Percentiles rank a stretch among this genome's conserved stretches.
Evolutionary conservation across 2,329 filamentous ascomycete species (phyloP).

Genomic region (Hypoxylon sp.): DNA sequence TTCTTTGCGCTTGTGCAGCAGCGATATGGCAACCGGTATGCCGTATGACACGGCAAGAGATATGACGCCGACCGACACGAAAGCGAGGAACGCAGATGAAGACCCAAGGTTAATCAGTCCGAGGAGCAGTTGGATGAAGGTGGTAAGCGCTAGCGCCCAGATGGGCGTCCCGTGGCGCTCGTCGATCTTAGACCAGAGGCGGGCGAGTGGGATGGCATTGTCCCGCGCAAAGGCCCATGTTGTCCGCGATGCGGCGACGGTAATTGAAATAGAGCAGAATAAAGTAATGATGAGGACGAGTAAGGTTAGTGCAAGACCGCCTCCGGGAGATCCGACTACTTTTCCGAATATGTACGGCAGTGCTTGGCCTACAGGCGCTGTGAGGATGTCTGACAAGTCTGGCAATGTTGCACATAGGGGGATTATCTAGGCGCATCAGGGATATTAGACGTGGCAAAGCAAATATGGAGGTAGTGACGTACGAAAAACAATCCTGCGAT

Average conservation of each 20-base stretch:
- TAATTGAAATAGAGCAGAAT: constrained; percentile 74
- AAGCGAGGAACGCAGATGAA: constrained; percentile 69
- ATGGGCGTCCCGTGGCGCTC: constrained; percentile 66
- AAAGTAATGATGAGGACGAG: constrained; percentile 69
- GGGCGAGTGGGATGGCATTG: constrained; percentile 66
- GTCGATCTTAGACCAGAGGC: constrained; percentile 66
- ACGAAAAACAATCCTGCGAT: constrained; percentile 67
- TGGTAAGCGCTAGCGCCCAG: constrained; percentile 68
- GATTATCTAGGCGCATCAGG: constrained; percentile 55
- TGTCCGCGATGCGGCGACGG: constrained; percentile 75
- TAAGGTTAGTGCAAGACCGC: constrained; percentile 64
- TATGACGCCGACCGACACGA: constrained; percentile 67
- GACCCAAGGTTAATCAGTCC: constrained; percentile 71
- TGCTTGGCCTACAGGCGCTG: constrained; percentile 65
- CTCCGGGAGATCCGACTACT: constrained; percentile 65
- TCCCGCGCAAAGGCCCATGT: constrained; percentile 75
- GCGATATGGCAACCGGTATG: constrained; percentile 66
- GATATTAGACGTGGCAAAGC: not conserved
- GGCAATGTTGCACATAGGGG: constrained; percentile 64
- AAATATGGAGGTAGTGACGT: constrained; percentile 26
- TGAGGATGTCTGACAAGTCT: constrained; percentile 58
- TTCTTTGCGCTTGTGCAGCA: constrained; percentile 61
- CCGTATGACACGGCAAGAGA: constrained; percentile 68
- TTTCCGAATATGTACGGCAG: constrained; percentile 66
- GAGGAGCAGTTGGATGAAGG: constrained; percentile 66